These are phyloP conservation scores for Datura wrightii DNA, from an alignment of 257 asterid genomes.

Conservation along the genomic window DNA sequence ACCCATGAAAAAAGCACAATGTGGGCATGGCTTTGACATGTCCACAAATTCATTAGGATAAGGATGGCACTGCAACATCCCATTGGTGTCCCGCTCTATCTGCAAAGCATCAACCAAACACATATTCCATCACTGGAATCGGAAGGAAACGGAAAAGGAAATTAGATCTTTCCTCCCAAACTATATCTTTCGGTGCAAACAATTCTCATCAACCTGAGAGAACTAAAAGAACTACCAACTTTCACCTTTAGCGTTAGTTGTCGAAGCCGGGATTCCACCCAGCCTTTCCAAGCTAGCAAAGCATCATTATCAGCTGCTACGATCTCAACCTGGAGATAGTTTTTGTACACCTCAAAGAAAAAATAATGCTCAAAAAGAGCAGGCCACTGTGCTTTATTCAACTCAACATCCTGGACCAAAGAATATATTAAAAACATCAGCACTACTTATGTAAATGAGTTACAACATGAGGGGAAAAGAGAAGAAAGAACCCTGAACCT, in stretches of 20 bases:
- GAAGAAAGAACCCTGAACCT: background rate
- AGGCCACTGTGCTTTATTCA: conserved; percentile 41
- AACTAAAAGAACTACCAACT: background rate
- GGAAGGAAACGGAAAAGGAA: background rate
- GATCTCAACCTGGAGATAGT: conserved; percentile 51
- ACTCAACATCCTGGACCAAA: conserved; percentile 44
- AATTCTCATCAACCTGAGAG: background rate
- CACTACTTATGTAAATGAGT: background rate
- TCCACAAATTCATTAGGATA: conserved; percentile 47
- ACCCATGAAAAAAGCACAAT: conserved; percentile 48
- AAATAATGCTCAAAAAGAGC: conserved; percentile 44
- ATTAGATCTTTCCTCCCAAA: background rate
- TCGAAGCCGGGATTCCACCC: conserved; percentile 52
- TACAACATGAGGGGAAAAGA: background rate
- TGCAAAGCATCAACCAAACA: conserved; percentile 28
- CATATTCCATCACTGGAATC: background rate
- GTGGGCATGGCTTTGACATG: conserved; percentile 37
- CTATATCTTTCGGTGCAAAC: background rate
- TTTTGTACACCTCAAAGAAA: conserved; percentile 51
- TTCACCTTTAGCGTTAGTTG: conserved; percentile 46
- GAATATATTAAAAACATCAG: background rate
- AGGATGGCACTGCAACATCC: conserved; percentile 55
- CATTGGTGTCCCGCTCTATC: conserved; percentile 47
- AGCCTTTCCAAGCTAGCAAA: conserved; percentile 49
- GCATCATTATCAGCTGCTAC: conserved; percentile 43